Conservation (phyloP, 306 rosid genomes). For the Dalbergia cultrata region DNA sequence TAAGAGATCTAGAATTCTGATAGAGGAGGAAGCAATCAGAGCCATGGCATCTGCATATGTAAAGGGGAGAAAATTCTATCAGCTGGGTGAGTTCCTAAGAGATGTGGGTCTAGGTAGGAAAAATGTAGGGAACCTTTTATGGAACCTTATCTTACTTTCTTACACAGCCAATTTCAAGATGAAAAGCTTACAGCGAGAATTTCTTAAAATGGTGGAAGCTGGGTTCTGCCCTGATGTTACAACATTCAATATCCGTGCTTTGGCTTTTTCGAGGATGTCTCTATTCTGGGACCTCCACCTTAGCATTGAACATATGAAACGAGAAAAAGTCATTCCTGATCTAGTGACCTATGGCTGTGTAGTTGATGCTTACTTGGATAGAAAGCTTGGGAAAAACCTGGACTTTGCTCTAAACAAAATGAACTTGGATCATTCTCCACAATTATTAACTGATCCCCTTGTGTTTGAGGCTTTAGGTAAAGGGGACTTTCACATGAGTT, state of each 20-base stretch:
- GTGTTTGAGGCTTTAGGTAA: slow-evolving; percentile 93
- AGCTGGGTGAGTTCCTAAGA: slow-evolving; percentile 78
- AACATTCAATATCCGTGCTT: slow-evolving; percentile 81
- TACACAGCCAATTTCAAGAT: slow-evolving; percentile 90
- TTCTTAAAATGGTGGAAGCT: slow-evolving; percentile 76
- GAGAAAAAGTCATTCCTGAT: slow-evolving; percentile 75
- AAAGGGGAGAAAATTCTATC: slow-evolving; percentile 63
- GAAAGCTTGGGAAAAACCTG: slow-evolving; percentile 78
- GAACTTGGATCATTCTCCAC: slow-evolving; percentile 65
- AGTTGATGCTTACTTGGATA: slow-evolving; percentile 81
- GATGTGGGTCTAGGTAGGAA: slow-evolving; percentile 81
- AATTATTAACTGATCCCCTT: slow-evolving; percentile 67
- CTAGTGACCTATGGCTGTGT: slow-evolving; percentile 92
- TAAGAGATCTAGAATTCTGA: slow-evolving; percentile 68
- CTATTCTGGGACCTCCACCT: slow-evolving; percentile 96
- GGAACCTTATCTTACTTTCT: slow-evolving; percentile 89
- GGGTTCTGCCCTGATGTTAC: slow-evolving; percentile 84
- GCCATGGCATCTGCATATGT: slow-evolving; percentile 75
- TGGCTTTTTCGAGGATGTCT: slow-evolving; percentile 94
- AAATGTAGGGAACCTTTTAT: slow-evolving; percentile 79
- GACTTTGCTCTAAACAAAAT: slow-evolving; percentile 71
- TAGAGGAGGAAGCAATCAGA: slow-evolving; percentile 69
- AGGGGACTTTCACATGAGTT: slow-evolving; percentile 83
- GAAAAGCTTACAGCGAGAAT: slow-evolving; percentile 91
- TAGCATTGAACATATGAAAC: slow-evolving; percentile 86